Evolutionary conservation across 2,329 filamentous ascomycete species (phyloP), one percentile per base, ranked within the genome.

Genomic region (Phaeosphaeria sp.): DNA sequence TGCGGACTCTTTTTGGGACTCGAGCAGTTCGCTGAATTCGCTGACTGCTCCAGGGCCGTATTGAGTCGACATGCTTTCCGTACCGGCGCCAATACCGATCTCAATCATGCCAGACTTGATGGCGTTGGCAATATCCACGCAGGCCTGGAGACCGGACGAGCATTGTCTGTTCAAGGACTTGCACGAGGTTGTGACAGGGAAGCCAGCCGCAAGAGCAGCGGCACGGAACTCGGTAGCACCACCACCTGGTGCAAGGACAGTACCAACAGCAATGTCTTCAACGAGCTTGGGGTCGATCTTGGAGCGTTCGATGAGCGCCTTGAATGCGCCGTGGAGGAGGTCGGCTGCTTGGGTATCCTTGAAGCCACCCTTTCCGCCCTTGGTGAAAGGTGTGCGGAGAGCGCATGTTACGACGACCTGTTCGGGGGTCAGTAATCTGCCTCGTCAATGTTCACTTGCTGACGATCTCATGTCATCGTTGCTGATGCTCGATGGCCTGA

Each of bases 151-250:
- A 53, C 95, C 94, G 41, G 90, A 93, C 15, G 91, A 96, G 83
- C 95, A 99, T 82, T 98, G 94, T 72, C 95, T 85, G 85, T 98
- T 99, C 77, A 97, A 81, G 57, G 89, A 88, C 81, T 91, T 92
- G 56, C 96, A 90, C n/a, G 93, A 90, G 5, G 93, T 87, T 18
- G 87, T 85, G 71, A 91, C 90, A 44, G 95, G 91, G 83, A 98
- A 96, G 46, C 95, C 95, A 50, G 95, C 95, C 6, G 92, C 92
- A 56, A 98, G 84, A 54, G 90, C 89, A 36, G 95, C 95, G 59
- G 93, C 95, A 65, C 95, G 90, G 88, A 97, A 97, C 82, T 98
- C 95, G 47, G 95, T 98, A 21, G 95, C 95, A 67, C 94, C 95
- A 68, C 93, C 95, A 61, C 95, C 95, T 33, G 94, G 94, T 18